Evolutionary conservation across 306 rosid species (phyloP), one percentile per base, ranked within the genome.

Genomic region (Cyamopsis tetragonoloba): DNA sequence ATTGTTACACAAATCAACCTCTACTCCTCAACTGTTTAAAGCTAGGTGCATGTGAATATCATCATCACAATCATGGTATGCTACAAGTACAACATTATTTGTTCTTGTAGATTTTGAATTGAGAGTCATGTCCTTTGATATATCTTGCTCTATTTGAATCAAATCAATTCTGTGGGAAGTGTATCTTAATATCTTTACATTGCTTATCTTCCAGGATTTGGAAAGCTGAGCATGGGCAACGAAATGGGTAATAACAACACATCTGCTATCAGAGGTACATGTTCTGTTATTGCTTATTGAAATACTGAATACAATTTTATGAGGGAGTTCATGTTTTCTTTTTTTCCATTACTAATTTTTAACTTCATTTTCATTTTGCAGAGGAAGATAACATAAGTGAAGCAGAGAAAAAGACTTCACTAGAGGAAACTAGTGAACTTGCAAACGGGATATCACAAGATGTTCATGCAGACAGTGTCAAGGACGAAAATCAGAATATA

Each of bases 161-260:
- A 38, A 14, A 14, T 56, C 12, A 65, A 34, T 48, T 72, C 38
- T 68, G 31, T 53, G 31, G 55, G 59, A 24, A 27, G 48, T 64
- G n/a, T 73, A 60, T 72, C 27, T 28, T 44, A 31, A 30, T 78
- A 26, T 58, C 20, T 64, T 34, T 72, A 22, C 65, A 47, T 70
- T 77, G 66, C 55, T 82, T 85, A 62, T 59, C 35, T 82, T 82
- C 62, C 82, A 84, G 96, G 91, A 71, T 58, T 81, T 81, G 74
- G 63, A 39, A 37, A 72, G 35, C 56, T 86, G 88, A 86, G 79
- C 65, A 89, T 92, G 91, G 91, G 89, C 50, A 89, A 86, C 55
- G 93, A 92, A 82, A 92, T 89, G 98, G 96, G 96, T 4, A 92
- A 87, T 76, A 86, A 72, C 58, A 87, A 74, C 73, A 59, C 80